A percentile compares a stretch with the other conserved stretches of the same genome.
Conservation (phyloP, 2,329 filamentous ascomycete genomes). For the Pseudodiploospora longispora region DNA sequence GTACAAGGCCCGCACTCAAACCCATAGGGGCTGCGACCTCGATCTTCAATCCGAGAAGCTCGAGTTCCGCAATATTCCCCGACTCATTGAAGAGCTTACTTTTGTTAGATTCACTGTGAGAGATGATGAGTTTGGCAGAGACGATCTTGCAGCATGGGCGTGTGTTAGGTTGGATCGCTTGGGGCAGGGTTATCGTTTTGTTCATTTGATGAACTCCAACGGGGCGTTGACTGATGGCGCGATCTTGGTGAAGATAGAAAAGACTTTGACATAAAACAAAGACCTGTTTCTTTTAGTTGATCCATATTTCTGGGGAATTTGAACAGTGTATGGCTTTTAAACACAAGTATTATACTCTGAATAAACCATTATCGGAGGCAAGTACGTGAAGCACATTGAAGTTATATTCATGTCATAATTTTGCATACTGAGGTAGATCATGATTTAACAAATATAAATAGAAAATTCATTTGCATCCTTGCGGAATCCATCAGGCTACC, state of each 20-base stretch:
- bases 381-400: no score
- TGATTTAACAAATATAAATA: background rate
- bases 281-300: background rate
- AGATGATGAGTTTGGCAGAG: constrained; percentile 73
- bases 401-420: no score
- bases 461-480: background rate
- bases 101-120: constrained; percentile 80
- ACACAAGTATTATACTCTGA: no score
- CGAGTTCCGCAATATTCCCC: constrained; percentile 44
- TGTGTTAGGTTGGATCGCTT: constrained; percentile 80
- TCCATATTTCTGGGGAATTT: no score
- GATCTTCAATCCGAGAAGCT: constrained; percentile 55
- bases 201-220: constrained; percentile 64
- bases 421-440: no score
- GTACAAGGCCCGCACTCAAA: constrained; percentile 52
- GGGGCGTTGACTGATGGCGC: constrained; percentile 59
- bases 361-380: no score
- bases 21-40: constrained; percentile 48
- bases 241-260: constrained; percentile 66
- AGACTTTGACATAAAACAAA: constrained; percentile 33
- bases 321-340: no score
- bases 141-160: constrained; percentile 79
- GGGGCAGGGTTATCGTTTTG: constrained; percentile 64
- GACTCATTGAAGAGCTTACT: constrained; percentile 59
- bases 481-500: background rate